Evolutionary conservation across 179 eudicot species (phyloP).

Genomic region (Drosera spatulata): DNA sequence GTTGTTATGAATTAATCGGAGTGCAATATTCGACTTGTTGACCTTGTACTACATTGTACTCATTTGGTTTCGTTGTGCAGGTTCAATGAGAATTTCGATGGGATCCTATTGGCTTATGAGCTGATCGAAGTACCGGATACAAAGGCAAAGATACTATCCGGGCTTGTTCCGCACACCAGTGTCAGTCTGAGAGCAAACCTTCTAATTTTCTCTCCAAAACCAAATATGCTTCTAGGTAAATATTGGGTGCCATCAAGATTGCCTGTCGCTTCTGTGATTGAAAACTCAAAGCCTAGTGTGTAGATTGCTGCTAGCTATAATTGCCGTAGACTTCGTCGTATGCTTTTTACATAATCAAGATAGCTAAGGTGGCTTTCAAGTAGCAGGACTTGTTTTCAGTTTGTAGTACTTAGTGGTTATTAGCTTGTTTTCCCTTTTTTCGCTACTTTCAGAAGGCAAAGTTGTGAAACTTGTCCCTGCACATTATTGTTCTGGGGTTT

Average conservation of each 20-base stretch:
- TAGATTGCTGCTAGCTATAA: neutral
- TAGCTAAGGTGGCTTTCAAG: neutral
- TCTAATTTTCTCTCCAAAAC: constrained; percentile 73
- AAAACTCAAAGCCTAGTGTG: neutral
- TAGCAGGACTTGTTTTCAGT: neutral
- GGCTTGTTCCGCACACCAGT: constrained; percentile 55
- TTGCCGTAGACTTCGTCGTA: no score
- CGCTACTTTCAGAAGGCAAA: constrained; percentile 57
- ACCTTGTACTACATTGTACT: neutral
- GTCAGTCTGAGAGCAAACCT: constrained; percentile 45
- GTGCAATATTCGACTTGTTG: neutral
- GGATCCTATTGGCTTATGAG: constrained; percentile 75
- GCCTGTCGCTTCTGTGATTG: neutral
- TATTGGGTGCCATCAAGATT: neutral
- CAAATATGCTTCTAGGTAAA: constrained; percentile 67
- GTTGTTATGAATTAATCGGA: neutral
- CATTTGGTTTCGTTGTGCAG: constrained; percentile 15
- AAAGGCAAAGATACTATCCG: constrained; percentile 47
- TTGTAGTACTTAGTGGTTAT: neutral
- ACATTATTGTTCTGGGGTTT: constrained; percentile 80
- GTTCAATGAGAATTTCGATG: constrained; percentile 66
- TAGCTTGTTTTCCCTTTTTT: neutral
- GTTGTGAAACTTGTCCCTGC: constrained; percentile 76
- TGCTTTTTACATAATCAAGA: no score
- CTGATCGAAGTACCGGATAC: constrained; percentile 19